Evolutionary conservation across 108 stramenopile species (phyloP), one percentile per base, ranked within the genome.

Genomic region (Pseudonitzschia multiseries): DNA sequence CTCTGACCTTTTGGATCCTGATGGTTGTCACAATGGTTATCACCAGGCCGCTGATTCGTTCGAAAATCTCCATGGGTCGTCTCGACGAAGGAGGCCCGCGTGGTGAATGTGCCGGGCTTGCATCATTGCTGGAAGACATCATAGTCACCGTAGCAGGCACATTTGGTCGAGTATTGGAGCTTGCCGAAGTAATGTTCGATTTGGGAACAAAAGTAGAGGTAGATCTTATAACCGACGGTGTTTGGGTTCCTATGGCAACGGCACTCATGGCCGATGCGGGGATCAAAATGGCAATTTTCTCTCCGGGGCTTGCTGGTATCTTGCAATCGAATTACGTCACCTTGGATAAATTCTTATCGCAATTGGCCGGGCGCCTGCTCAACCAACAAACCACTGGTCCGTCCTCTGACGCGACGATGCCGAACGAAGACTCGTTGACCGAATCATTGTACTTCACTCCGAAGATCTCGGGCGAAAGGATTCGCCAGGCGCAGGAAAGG

Each of bases 231-330:
- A 90, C 91, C 27, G 89, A 79, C 27, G 94, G 94, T 29, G 91
- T 95, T 18, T 95, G 94, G 94, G 87, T 90, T 40, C 94, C 94
- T 4, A 82, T 95, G 33, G 91, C 86, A 15, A 95, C 91, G 32
- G 90, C 94, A 4, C 71, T 95, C 32, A 91, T 93, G 92, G 84
- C 94, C 29, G 94, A 95, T 77, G 84, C 91, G 32, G 90, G 81
- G 20, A 89, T 95, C 53, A 89, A 91, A 53, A 91, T 89, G 85
- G 91, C 94, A 0, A 90, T 95, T 57, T 95, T 95, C 72, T 93
- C 94, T 24, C 94, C 94, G 5, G 94, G 94, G n/a, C 93, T 95
- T 76, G 94, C 94, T 31, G 87, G 82, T 60, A 86, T 95, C 26
- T 70, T 95, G 32, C 94, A 95, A 78, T 74, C 84, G 20, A 95